Evolutionary conservation across 78 protist species (phyloP).

Genomic region (Dictyostelium brefeldianum): DNA sequence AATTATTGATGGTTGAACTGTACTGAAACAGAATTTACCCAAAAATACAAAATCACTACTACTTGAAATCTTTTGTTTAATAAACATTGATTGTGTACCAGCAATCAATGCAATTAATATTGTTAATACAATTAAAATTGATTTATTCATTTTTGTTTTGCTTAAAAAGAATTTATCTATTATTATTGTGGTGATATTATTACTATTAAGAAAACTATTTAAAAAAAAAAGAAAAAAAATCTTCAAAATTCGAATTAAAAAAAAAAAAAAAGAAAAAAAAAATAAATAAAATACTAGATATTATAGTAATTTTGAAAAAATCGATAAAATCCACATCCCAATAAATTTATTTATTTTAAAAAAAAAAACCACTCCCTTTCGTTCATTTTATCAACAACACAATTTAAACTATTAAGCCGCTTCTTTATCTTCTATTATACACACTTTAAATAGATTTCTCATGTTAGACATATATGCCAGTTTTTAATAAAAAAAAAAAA

Average conservation of each 20-base stretch:
- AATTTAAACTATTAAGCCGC: not conserved
- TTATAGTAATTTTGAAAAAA: no score
- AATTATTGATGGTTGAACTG: not conserved
- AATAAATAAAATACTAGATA: no score
- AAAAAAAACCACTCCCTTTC: no score
- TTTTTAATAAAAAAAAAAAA: not conserved
- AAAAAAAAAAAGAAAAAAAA: no score
- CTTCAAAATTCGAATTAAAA: no score
- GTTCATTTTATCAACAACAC: not conserved
- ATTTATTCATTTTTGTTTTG: not conserved
- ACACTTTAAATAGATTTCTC: no score
- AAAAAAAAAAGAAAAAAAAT: no score
- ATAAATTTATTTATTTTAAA: no score
- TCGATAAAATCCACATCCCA: no score
- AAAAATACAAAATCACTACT: conserved; percentile 8
- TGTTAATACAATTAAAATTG: not conserved
- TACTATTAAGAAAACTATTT: no score
- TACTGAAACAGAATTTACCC: conserved; percentile 50
- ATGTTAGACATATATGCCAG: no score
- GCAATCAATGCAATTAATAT: not conserved
- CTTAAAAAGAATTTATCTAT: not conserved
- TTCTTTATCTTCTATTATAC: no score
- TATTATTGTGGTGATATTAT: not conserved
- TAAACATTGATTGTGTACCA: not conserved
- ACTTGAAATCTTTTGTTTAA: not conserved